Base-by-base conservation (phyloP, 2,329 filamentous ascomycete genomes). In the Macrophomina tecta region DNA sequence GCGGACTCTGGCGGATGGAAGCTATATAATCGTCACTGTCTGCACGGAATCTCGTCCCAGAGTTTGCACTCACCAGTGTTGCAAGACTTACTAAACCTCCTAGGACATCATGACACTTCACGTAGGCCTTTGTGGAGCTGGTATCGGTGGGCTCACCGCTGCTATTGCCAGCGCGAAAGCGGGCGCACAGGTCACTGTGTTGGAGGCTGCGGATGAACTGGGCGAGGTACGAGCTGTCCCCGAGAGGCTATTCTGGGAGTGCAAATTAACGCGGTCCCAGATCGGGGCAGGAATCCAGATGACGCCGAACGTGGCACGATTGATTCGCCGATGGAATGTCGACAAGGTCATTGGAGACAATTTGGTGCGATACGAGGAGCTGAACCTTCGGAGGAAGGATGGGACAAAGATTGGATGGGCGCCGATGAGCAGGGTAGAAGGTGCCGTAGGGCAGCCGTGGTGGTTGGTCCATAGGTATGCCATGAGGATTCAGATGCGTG, bases 391-490 rank as follows among this genome's bases (percentile, higher is more conserved):
- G 7, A 73, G 74, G 34, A 77, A 78, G 69, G 75, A 80, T 68
- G 81, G 81, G 34, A 78, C 72, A 2, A 71, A 70, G 12, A 73
- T 82, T 40, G 80, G 80, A 18, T 72, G 78, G 65, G 80, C 79
- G 8, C 69, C 73, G 40, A 78, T 78, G 16, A 70, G 70, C 14
- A 72, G 73, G 8, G 69, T 81, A 11, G 76, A 79, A 58, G 67
- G 75, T 2, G 68, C 69, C 5, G 70, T 78, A 7, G 72, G 73
- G 23, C 74, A 73, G 40, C 80, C 78, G 8, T 83, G 82, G 76
- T 83, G 81, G 79, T 74, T 84, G 16, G 82, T 84, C 11, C 82
- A 84, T 58, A 32, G 49, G 49, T 53, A 34, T 34, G 48, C 23
- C 11, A 30, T 55, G 56, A 32, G n/a, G 34, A 30, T 28, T 12